Base-by-base conservation (phyloP, 495 filamentous ascomycete genomes). In the Baudoinia panamericana region DNA sequence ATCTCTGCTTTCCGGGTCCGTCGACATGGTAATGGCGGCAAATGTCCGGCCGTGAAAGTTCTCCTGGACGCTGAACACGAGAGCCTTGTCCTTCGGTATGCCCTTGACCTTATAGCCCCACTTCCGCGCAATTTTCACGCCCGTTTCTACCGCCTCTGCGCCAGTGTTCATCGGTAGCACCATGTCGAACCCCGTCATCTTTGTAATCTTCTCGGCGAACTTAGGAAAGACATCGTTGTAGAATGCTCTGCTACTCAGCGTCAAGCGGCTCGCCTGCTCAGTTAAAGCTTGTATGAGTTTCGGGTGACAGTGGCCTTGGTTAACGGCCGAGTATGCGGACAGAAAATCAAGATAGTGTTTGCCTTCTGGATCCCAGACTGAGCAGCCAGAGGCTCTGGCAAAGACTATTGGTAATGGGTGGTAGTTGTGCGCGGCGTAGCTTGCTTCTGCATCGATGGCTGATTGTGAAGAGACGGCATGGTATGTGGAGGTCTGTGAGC, bases 121-220 rank as follows among this genome's bases (percentile, higher is more conserved):
- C 63, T 99, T 99, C 39, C 90, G 73, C 45, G 92, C 88, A 63
- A 99, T 78, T 70, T 99, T 99, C 58, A 99, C 78, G 18, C 76
- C 86, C 1, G 92, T 96, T 72, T 99, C 90, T 31, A 96, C 90
- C n/a, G 90, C 90, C 65, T 99, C 90, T 21, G 87, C 90, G 33
- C 90, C 90, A 7, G 90, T 99, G 66, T 96, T 96, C 90, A 99
- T 96, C 33, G 90, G 90, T 63, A 99, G 63, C 18, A 94, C 87
- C 90, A 96, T 99, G 59, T 96, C 92, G 61, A 87, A 99, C 31
- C 84, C 88, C 56, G 95, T 94, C 56, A 72, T 76, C 43, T 73
- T 57, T 48, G 83, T 88, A 37, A 95, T 81, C 60, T 86, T 92
- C 62, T 94, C 75, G 29, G 90, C 87, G 67, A 94, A 99, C 35